A percentile compares a stretch with the other conserved stretches of the same genome.
Evolutionary conservation across 345 rosid species (phyloP).

Genomic region (Firmiana major): DNA sequence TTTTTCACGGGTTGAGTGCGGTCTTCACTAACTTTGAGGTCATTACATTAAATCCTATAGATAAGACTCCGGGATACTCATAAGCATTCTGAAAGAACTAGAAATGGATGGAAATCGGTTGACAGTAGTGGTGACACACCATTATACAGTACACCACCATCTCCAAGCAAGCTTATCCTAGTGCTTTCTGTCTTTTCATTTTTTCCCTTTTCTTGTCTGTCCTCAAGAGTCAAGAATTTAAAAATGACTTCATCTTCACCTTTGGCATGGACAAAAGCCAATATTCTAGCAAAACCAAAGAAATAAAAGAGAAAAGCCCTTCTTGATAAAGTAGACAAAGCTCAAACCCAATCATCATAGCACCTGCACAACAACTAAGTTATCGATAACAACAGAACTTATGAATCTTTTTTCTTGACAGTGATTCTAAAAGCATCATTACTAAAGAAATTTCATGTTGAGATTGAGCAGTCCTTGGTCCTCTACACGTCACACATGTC

Average conservation of each 20-base stretch:
- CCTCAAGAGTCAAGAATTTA: constrained; percentile 17
- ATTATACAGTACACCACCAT: constrained; percentile 13
- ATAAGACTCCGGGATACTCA: not conserved
- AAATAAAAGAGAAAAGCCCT: not conserved
- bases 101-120: constrained; percentile 26
- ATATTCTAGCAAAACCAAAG: constrained; percentile 10
- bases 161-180: constrained; percentile 15
- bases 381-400: not conserved
- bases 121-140: constrained; percentile 20
- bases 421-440: constrained; percentile 9
- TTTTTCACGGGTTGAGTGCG: no score
- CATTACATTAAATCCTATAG: not conserved
- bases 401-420: constrained; percentile 4
- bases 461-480: constrained; percentile 7
- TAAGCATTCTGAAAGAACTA: not conserved
- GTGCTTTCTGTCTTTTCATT: not conserved
- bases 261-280: constrained; percentile 17
- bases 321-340: not conserved
- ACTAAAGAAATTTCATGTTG: not conserved
- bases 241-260: constrained; percentile 10
- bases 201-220: not conserved
- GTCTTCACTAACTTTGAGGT: not conserved
- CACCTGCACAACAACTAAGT: not conserved
- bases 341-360: constrained; percentile 11
- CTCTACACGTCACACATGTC: constrained; percentile 8